These are phyloP conservation scores for Suillus bovinus DNA, from an alignment of 768 basidiomycete species.

Conservation along the genomic window DNA sequence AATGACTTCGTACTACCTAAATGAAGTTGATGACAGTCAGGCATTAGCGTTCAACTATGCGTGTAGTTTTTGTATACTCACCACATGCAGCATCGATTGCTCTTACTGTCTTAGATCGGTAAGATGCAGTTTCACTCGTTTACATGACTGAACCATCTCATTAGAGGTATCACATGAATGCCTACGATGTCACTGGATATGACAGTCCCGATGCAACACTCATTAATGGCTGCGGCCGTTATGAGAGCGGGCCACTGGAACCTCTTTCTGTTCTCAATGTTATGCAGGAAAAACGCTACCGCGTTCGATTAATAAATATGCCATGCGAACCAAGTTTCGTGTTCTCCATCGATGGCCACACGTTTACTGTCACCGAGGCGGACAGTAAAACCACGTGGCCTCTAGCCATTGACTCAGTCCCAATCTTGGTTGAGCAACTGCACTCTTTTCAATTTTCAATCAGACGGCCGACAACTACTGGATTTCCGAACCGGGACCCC, in stretches of 20 bases:
- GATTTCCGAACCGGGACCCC: slow-evolving; percentile 19
- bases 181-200: neutral
- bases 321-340: slow-evolving; percentile 33
- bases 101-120: slow-evolving; percentile 28
- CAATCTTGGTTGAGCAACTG: slow-evolving; percentile 41
- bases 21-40: slow-evolving; percentile 36
- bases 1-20: neutral
- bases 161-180: slow-evolving; percentile 13
- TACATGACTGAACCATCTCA: slow-evolving; percentile 1
- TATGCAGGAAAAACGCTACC: slow-evolving; percentile 34
- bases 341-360: slow-evolving; percentile 24
- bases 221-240: slow-evolving; percentile 43
- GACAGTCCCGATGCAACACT: slow-evolving; percentile 33
- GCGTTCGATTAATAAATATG: slow-evolving; percentile 37
- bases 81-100: slow-evolving; percentile 29
- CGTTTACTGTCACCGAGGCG: slow-evolving; percentile 38
- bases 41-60: neutral
- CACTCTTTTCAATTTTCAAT: slow-evolving; percentile 46
- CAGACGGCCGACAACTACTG: slow-evolving; percentile 43
- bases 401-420: slow-evolving; percentile 36
- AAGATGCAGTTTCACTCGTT: slow-evolving; percentile 13
- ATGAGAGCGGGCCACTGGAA: slow-evolving; percentile 21
- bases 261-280: slow-evolving; percentile 36
- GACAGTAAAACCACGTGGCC: slow-evolving; percentile 41
- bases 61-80: neutral